A percentile compares a stretch with the other conserved stretches of the same genome.
phyloP scores from a whole-genome alignment of 352 stramenopile species.

The Blastocystis sp. region DNA sequence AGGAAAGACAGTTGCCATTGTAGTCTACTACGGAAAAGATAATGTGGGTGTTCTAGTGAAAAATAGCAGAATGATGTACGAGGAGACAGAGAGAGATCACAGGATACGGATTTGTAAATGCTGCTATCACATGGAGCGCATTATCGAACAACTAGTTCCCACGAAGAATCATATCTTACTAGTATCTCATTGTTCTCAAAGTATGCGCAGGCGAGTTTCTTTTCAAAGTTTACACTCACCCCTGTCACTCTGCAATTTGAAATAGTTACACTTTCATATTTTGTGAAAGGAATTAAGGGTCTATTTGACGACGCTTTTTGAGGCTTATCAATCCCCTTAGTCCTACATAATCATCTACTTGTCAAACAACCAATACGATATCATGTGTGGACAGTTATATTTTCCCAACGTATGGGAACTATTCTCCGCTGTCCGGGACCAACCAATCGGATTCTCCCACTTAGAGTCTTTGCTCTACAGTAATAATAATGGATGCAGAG shows the following conservation, averaged over 20 bases:
- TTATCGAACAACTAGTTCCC: background rate
- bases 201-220: background rate
- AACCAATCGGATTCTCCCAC: no score
- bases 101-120: background rate
- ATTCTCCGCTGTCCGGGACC: no score
- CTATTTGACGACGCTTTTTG: background rate
- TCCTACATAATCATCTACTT: no score
- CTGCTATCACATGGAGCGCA: background rate
- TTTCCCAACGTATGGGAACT: no score
- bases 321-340: background rate
- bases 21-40: background rate
- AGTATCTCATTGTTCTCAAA: background rate
- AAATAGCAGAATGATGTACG: background rate
- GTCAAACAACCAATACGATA: no score
- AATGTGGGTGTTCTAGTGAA: background rate
- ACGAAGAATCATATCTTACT: background rate
- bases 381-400: no score
- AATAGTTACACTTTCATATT: background rate
- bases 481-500: no score
- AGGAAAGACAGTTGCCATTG: background rate
- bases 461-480: no score
- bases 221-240: background rate
- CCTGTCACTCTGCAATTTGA: background rate
- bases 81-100: background rate
- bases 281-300: background rate